A percentile compares a stretch with the other conserved stretches of the same genome.
Evolutionary conservation across 108 stramenopile species (phyloP).

Genomic region (Pseudonitzschia multiseries): DNA sequence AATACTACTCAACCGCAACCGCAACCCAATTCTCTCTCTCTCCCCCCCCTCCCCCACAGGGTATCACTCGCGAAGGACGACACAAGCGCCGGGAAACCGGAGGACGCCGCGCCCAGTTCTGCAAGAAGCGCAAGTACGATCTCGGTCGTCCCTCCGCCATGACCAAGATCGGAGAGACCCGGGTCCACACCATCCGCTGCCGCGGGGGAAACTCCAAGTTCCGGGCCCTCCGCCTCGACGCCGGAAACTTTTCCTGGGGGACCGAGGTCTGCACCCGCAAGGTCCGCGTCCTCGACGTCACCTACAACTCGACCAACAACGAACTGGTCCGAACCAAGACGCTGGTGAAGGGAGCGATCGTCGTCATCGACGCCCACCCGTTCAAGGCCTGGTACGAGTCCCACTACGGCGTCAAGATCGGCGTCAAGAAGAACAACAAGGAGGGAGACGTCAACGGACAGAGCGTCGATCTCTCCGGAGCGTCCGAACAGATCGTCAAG

Average conservation of each 20-base stretch:
- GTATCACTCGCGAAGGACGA: conserved; percentile 97
- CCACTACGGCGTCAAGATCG: conserved; percentile 96
- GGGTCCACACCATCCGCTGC: conserved; percentile 88
- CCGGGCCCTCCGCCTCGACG: conserved; percentile 95
- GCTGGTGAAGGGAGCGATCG: conserved; percentile 98
- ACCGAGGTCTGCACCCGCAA: conserved; percentile 98
- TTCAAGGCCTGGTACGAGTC: conserved; percentile 98
- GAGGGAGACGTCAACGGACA: conserved; percentile 20
- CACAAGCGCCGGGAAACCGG: conserved; percentile 99
- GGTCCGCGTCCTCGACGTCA: conserved; percentile 98
- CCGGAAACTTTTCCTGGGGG: conserved; percentile 99
- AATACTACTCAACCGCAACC: no score
- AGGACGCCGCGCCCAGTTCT: conserved; percentile 93
- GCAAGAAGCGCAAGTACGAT: conserved; percentile 99
- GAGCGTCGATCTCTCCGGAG: conserved; percentile 38
- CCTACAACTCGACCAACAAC: conserved; percentile 99
- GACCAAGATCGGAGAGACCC: conserved; percentile 97
- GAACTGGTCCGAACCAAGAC: conserved; percentile 99
- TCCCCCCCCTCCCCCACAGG: no score
- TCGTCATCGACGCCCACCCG: conserved; percentile 97
- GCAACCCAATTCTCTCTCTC: no score
- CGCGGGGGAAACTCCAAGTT: conserved; percentile 97
- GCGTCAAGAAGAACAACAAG: conserved; percentile 84
- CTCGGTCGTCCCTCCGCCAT: conserved; percentile 96
- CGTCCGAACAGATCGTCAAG: conserved; percentile 69